Percentiles rank a stretch among this genome's conserved stretches.
Conservation (phyloP, 495 filamentous ascomycete genomes). For the Hypomontagnella submonticulosa region DNA sequence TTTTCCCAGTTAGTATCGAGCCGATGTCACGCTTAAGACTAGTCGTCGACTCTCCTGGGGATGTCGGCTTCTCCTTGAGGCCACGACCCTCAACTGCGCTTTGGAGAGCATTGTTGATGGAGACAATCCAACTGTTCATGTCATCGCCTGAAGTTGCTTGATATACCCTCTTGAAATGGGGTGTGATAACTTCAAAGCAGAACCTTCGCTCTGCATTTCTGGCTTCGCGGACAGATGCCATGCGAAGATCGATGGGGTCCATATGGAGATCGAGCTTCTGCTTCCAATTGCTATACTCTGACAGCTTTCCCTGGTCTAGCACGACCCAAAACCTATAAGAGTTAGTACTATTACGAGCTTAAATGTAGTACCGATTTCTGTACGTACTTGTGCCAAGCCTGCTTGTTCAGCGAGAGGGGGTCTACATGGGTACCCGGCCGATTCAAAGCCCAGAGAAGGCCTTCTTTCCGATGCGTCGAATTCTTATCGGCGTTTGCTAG, state of each 20-base stretch:
- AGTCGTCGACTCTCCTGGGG: slow-evolving; percentile 58
- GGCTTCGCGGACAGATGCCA: slow-evolving; percentile 96
- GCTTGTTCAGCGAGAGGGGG: slow-evolving; percentile 93
- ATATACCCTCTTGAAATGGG: slow-evolving; percentile 95
- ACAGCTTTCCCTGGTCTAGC: slow-evolving; percentile 92
- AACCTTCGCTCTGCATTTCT: slow-evolving; percentile 94
- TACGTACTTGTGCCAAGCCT: slow-evolving; percentile 98
- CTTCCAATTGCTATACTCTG: slow-evolving; percentile 99
- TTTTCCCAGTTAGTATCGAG: slow-evolving; percentile 94
- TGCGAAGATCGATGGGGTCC: slow-evolving; percentile 96
- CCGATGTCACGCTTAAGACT: slow-evolving; percentile 83
- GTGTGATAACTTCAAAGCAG: slow-evolving; percentile 98
- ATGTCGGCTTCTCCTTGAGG: slow-evolving; percentile 60
- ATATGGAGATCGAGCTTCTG: slow-evolving; percentile 95
- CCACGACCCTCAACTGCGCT: slow-evolving; percentile 90
- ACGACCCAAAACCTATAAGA: slow-evolving; percentile 92
- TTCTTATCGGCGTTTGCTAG: slow-evolving; percentile 60
- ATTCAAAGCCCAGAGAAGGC: slow-evolving; percentile 92
- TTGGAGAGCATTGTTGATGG: slow-evolving; percentile 97
- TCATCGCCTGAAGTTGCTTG: slow-evolving; percentile 98
- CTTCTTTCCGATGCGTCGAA: slow-evolving; percentile 77
- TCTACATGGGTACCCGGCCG: slow-evolving; percentile 94
- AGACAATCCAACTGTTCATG: slow-evolving; percentile 95
- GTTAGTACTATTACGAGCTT: slow-evolving; percentile 22
- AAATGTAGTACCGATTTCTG: neutral